Base-by-base conservation (phyloP, 805 yeast genomes). In the Metahyphopichia silvanorum region DNA sequence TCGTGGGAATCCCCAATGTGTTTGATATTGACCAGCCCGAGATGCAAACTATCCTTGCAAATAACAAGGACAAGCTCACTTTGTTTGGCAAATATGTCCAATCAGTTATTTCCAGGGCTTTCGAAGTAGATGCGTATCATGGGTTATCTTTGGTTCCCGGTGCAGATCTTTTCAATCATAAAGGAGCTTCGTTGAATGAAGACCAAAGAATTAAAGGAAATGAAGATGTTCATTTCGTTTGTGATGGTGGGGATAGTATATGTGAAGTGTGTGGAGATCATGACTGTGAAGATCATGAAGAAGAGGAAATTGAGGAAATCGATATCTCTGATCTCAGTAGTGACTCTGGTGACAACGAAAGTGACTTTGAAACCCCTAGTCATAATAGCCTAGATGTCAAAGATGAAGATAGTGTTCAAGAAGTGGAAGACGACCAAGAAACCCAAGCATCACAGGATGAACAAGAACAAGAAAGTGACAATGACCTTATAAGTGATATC, bases 131-230 rank as follows among this genome's bases (percentile, higher is more conserved):
- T 55, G 68, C 69, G 31, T 88, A 57, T 51, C 86, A 82, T 46
- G 84, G 79, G 20, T 66, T 81, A 19, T 86, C 85, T 0, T 61
- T 91, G 31, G 95, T 89, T 16, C 96, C 97, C 0, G 86, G 88
- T 11, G 97, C 96, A 0, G 96, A 89, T 57, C 61, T 91, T 21
- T 86, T 88, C 60, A 89, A 89, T 44, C 96, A 88, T 50, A 53
- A 62, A 25, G 54, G 68, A 5, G 69, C 77, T 56, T 21, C 33
- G 5, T 15, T 43, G 5, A 32, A 29, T 3, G 35, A 37, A 9
- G 49, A 35, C 12, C 35, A 37, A 5, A 39, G 34, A 4, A 38
- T 30, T 1, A 41, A 42, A 15, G 46, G 38, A 2, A 48, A 59
- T 5, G 88, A 85, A 39, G 68, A 75, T 44, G 87, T 80, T 7